Base-by-base conservation (phyloP, 345 rosid species). In the Murraya koenigii region DNA sequence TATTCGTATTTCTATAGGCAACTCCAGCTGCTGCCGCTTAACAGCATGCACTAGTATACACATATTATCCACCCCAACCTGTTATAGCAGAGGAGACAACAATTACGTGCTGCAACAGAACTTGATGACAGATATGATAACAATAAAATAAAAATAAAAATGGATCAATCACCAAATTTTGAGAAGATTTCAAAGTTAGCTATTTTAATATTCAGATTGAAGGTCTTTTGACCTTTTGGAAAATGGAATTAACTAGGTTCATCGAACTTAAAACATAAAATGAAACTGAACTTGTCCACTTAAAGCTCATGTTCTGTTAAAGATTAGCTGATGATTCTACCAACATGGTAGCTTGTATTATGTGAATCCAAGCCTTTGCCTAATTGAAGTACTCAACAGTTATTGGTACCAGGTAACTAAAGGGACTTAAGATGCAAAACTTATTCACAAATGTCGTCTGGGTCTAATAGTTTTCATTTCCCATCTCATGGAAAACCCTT, bases 1-100 rank as follows among this genome's bases (percentile, higher is more conserved):
- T 84, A 95, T 90, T 80, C 92, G 88, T 77, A 85, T 91, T 78
- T 95, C 99, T 72, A 94, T 70, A 73, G 95, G 85, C 75, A 89
- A 79, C 79, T 93, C 90, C 61, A 81, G 54, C 54, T 94, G 86
- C 78, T 92, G 98, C 63, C 99, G 86, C 81, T 95, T 95, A 75
- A 95, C 97, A 86, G 99, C 94, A 86, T 91, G 94, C 82, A 95
- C 97, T 89, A 95, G 83, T 84, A 95, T 94, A 83, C 97, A 95
- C 99, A 95, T 95, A 80, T 95, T 95, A 78, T 95, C 99, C 83
- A 95, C 99, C 76, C 99, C 99, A 44, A 95, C 99, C 99, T 58
- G 56, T 74, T 44, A 41, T 20, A 56, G 38, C 17, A 79, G 7
- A 78, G 59, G 33, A 81, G 79, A 47, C 71, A 33, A 35, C 44